phyloP scores from a whole-genome alignment of 345 rosid genomes.

The Salix brachista region DNA sequence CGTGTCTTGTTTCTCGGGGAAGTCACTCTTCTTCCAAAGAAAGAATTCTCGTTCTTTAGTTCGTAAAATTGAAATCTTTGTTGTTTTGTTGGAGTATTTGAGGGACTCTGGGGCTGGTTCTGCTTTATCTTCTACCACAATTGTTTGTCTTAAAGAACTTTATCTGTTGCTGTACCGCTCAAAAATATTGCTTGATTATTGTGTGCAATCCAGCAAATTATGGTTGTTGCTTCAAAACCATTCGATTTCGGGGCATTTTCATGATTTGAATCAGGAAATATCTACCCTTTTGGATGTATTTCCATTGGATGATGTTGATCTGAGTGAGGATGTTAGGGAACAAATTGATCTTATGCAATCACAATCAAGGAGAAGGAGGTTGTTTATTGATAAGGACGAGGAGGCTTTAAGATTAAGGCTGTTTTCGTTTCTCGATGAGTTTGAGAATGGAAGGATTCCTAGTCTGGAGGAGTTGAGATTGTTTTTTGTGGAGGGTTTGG shows the following conservation, averaged over 20 bases:
- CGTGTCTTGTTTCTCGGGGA: slow-evolving; percentile 43
- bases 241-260: slow-evolving; percentile 84
- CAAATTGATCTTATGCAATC: slow-evolving; percentile 65
- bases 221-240: slow-evolving; percentile 88
- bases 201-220: slow-evolving; percentile 73
- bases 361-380: slow-evolving; percentile 53
- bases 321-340: slow-evolving; percentile 76
- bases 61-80: slow-evolving; percentile 65
- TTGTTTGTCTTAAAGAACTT: slow-evolving; percentile 82
- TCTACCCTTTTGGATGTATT: slow-evolving; percentile 87
- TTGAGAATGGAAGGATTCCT: slow-evolving; percentile 63
- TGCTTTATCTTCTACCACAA: slow-evolving; percentile 40
- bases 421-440: slow-evolving; percentile 57
- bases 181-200: slow-evolving; percentile 76
- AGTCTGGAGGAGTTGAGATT: slow-evolving; percentile 28
- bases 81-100: slow-evolving; percentile 57
- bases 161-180: slow-evolving; percentile 81
- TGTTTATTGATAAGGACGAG: slow-evolving; percentile 62
- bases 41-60: slow-evolving; percentile 72
- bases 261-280: slow-evolving; percentile 85
- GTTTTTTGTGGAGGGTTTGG: slow-evolving; percentile 60
- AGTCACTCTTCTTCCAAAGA: slow-evolving; percentile 53
- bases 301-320: slow-evolving; percentile 46
- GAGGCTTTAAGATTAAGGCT: slow-evolving; percentile 53
- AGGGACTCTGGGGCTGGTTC: slow-evolving; percentile 42